These are phyloP conservation scores for Penicillium samsonianum DNA, from an alignment of 495 filamentous ascomycete species.

Conservation along the genomic window DNA sequence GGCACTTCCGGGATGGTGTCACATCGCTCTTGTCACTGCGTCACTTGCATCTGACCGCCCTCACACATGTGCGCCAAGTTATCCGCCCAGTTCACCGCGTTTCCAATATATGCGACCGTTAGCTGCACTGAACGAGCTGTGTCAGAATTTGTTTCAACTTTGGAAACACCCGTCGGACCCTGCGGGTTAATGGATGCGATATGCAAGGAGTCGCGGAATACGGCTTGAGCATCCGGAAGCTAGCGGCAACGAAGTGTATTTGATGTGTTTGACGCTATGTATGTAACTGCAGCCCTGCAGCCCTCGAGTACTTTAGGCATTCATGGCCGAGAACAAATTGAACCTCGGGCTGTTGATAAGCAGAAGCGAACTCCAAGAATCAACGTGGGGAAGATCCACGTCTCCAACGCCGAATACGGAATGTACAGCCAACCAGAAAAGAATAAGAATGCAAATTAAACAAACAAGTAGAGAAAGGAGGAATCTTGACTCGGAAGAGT, in stretches of 20 bases:
- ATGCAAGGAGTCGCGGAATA: conserved; percentile 6
- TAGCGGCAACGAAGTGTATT: background rate
- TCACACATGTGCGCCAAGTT: background rate
- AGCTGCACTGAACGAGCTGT: conserved; percentile 2
- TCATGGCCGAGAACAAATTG: background rate
- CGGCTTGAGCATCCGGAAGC: background rate
- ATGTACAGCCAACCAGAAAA: background rate
- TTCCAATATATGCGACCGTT: conserved; percentile 1
- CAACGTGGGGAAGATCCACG: background rate
- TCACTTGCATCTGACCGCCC: conserved; percentile 8
- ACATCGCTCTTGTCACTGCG: background rate
- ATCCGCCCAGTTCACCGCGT: background rate
- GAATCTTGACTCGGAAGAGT: conserved; percentile 3
- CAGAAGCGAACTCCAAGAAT: background rate
- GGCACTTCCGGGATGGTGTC: background rate
- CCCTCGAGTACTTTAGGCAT: background rate
- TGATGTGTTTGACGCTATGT: background rate
- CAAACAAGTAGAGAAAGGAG: background rate
- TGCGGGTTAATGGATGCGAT: background rate
- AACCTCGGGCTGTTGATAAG: conserved; percentile 6
- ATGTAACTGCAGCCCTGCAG: background rate
- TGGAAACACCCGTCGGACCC: background rate
- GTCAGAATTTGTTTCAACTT: background rate
- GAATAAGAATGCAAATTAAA: background rate
- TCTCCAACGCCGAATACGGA: conserved; percentile 5